Base-by-base conservation (phyloP, 805 yeast species). In the Ogataea henricii region DNA sequence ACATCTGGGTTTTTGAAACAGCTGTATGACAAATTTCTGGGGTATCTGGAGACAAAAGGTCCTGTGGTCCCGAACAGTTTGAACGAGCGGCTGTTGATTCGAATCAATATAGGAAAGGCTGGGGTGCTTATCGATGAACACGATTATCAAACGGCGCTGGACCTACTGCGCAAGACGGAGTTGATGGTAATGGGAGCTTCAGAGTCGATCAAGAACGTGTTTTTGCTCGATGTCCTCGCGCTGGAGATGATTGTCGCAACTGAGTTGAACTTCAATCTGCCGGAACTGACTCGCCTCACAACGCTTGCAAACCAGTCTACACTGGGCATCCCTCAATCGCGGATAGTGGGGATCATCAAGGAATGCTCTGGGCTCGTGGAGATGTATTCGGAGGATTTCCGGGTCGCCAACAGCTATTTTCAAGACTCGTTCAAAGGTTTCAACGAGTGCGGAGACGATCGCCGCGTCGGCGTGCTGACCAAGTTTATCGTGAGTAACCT, bases 291-390 rank as follows among this genome's bases (percentile, higher is more conserved):
- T 45, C 68, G 73, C 41, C 68, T 83, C 17, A 80, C 85, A 53
- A 65, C 70, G 22, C 68, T 78, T 50, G 71, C 84, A 0, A 53
- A 69, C n/a, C 53, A 64, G 5, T 69, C 83, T 17, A 75, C 78
- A 6, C 71, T 82, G 0, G 86, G 88, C 2, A 83, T 86, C 2
- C 86, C 90, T 1, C 95, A 89, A 58, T 90, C 95, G 1, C 71
- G 77, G 40, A 81, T 85, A 22, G 71, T 82, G 64, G 96, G 92
- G 1, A 77, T 84, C n/a, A 77, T 88, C 21, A 76, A 81, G 51
- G 92, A 87, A 62, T 83, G 89, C 54, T 88, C 89, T 0, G 96
- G 90, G 2, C 76, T 81, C 45, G 73, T 87, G 53, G 76, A 78
- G 42, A 81, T 87, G 74, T 71, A 77, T 50, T 76, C 78, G 41